Evolutionary conservation across 441 rosid genomes (phyloP).

Genomic region (Adansonia grandidieri): DNA sequence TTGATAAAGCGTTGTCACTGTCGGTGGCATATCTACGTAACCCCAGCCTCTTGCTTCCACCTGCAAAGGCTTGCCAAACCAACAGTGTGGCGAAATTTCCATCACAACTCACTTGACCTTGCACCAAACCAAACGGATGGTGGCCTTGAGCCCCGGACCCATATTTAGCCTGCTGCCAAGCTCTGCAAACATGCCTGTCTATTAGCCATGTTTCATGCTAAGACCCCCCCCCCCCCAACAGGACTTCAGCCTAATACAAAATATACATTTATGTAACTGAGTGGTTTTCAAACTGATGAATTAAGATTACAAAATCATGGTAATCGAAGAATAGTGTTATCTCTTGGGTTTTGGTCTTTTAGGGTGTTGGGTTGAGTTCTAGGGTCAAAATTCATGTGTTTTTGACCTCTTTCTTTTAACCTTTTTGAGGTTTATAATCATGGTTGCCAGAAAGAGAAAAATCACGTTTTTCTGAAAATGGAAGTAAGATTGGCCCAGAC

Average conservation of each 20-base stretch:
- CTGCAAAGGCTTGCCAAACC: not conserved
- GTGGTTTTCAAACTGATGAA: not conserved
- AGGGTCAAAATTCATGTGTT: not conserved
- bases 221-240: not conserved
- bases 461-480: not conserved
- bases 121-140: not conserved
- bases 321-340: no score
- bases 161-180: not conserved
- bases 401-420: not conserved
- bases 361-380: no score
- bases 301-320: no score
- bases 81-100: not conserved
- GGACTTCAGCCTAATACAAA: not conserved
- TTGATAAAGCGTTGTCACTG: conserved; percentile 34
- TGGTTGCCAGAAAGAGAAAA: not conserved
- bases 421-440: not conserved
- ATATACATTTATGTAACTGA: not conserved
- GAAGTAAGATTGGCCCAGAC: not conserved
- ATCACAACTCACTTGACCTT: not conserved
- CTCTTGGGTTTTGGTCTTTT: no score
- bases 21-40: conserved; percentile 35
- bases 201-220: not conserved
- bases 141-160: conserved; percentile 8
- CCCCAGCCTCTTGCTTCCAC: conserved; percentile 31
- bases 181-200: conserved; percentile 11